phyloP scores from a whole-genome alignment of 2,329 filamentous ascomycete species.

The Ceratocystis colombiana region DNA sequence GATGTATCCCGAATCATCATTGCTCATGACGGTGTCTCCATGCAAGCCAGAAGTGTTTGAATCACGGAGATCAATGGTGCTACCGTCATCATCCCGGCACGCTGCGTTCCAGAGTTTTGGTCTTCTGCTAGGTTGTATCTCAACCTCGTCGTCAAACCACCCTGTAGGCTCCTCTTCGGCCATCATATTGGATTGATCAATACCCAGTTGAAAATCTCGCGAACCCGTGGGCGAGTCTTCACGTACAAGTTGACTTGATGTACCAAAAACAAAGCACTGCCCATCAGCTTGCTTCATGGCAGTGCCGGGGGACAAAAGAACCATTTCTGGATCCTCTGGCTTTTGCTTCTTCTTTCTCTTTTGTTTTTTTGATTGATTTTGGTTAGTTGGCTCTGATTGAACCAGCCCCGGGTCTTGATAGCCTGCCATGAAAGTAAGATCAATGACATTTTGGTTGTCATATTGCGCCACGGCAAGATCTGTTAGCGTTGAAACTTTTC shows the following conservation, averaged over 20 bases:
- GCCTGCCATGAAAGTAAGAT: conserved; percentile 23
- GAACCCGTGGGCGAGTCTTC: conserved; percentile 61
- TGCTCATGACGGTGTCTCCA: not conserved
- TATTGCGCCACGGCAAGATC: conserved; percentile 24
- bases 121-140: conserved; percentile 23
- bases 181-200: conserved; percentile 46
- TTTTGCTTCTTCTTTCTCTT: conserved; percentile 34
- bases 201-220: conserved; percentile 51
- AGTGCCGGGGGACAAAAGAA: conserved; percentile 57
- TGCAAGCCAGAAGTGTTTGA: not conserved
- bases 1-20: not conserved
- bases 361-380: conserved; percentile 28
- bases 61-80: conserved; percentile 40
- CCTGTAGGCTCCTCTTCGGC: conserved; percentile 16
- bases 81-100: conserved; percentile 54
- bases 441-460: conserved; percentile 19
- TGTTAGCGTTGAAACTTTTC: conserved; percentile 22
- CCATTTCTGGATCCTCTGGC: conserved; percentile 27
- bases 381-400: conserved; percentile 8
- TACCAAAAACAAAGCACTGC: conserved; percentile 76
- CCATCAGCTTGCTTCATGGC: conserved; percentile 55
- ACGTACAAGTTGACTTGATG: conserved; percentile 67
- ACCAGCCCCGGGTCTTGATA: conserved; percentile 23
- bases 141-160: conserved; percentile 13
- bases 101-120: conserved; percentile 59